These are phyloP conservation scores for Solanum chmielewskii DNA, from an alignment of 257 asterid genomes.

Conservation along the genomic window DNA sequence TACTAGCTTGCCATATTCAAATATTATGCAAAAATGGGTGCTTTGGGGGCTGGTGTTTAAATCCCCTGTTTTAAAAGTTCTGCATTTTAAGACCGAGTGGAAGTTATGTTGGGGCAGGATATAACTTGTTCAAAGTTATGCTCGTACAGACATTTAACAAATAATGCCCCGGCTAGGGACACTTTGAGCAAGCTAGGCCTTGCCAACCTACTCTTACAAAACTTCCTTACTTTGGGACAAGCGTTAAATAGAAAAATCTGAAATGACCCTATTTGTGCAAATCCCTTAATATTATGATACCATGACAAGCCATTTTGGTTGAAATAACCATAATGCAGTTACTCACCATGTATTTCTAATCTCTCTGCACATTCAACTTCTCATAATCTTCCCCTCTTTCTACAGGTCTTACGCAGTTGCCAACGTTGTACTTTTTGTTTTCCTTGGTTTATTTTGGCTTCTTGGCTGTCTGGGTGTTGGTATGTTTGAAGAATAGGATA, in stretches of 20 bases:
- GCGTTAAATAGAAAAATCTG: not conserved
- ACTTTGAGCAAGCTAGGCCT: not conserved
- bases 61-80: not conserved
- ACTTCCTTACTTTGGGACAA: not conserved
- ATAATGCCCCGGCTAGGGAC: not conserved
- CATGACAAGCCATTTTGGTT: not conserved
- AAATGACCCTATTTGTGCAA: not conserved
- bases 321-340: not conserved
- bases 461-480: slow-evolving; percentile 49
- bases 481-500: slow-evolving; percentile 36
- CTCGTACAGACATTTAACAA: not conserved
- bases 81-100: not conserved
- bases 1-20: not conserved
- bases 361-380: not conserved
- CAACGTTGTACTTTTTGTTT: slow-evolving; percentile 56
- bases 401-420: slow-evolving; percentile 75
- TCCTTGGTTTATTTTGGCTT: slow-evolving; percentile 51
- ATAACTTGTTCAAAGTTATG: not conserved
- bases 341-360: not conserved
- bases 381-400: not conserved
- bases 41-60: not conserved
- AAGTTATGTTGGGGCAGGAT: not conserved
- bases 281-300: not conserved
- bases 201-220: not conserved
- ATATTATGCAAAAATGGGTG: not conserved